Evolutionary conservation across 208 protist species (phyloP).

Genomic region (Lotmaria passim): DNA sequence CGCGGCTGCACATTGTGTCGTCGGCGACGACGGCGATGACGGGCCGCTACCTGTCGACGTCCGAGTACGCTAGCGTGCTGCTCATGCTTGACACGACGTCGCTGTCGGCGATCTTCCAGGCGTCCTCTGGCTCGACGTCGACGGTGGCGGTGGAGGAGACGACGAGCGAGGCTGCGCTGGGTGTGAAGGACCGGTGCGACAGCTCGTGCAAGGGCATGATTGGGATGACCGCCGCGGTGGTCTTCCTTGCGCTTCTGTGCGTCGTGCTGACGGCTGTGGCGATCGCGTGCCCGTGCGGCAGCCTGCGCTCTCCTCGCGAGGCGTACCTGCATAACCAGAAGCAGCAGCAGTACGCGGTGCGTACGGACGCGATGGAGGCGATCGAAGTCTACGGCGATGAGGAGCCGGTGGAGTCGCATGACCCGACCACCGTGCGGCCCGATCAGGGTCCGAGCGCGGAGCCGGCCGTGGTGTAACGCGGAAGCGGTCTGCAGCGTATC

Average conservation of each 20-base stretch:
- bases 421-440: not conserved
- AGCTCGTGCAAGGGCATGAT: constrained; percentile 19
- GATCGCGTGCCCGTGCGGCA: constrained; percentile 7
- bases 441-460: not conserved
- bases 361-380: not conserved
- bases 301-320: constrained; percentile 3
- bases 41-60: constrained; percentile 22
- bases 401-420: not conserved
- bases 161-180: not conserved
- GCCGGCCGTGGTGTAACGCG: not conserved
- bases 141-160: constrained; percentile 13
- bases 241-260: not conserved
- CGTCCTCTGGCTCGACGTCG: constrained; percentile 3
- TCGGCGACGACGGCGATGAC: constrained; percentile 8
- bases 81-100: constrained; percentile 10
- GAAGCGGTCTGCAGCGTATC: not conserved
- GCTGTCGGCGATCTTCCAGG: constrained; percentile 6
- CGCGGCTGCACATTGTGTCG: not conserved
- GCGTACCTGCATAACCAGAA: not conserved
- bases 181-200: not conserved
- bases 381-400: constrained; percentile 5
- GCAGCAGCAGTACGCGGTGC: not conserved
- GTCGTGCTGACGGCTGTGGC: constrained; percentile 6
- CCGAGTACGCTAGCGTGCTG: constrained; percentile 19
- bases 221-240: constrained; percentile 2